Percentiles rank a stretch among this genome's conserved stretches.
phyloP scores from a whole-genome alignment of 2,329 filamentous ascomycete species.

The Harringtonia aguacate region DNA sequence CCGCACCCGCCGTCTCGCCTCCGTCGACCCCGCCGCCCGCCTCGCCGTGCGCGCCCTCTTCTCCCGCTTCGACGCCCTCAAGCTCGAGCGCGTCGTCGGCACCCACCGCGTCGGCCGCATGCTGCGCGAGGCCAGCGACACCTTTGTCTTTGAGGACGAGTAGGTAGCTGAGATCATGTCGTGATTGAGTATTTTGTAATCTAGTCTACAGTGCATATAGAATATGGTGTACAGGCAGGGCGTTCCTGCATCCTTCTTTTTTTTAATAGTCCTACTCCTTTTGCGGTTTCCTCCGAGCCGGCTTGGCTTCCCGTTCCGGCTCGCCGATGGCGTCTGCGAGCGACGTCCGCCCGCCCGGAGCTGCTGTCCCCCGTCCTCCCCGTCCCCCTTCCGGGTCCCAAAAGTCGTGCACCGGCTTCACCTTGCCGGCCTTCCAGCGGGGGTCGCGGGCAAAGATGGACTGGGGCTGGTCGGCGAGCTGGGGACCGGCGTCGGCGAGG shows the following conservation, averaged over 20 bases:
- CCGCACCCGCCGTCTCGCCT: constrained; percentile 45
- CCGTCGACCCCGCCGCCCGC: constrained; percentile 44
- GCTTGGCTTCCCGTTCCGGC: background rate
- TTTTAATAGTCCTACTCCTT: no score
- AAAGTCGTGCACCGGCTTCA: constrained; percentile 10
- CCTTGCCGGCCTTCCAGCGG: background rate
- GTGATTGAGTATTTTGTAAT: no score
- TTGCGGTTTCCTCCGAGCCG: background rate
- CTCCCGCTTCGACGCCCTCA: constrained; percentile 80
- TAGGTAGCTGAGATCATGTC: no score
- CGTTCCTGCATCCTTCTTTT: no score
- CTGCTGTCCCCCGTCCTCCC: background rate
- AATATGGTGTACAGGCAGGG: no score
- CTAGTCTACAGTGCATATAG: background rate
- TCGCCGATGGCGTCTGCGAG: constrained; percentile 6
- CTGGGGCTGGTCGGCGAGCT: constrained; percentile 11
- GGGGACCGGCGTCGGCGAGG: constrained; percentile 16
- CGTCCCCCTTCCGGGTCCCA: constrained; percentile 4
- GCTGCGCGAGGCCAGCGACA: constrained; percentile 75
- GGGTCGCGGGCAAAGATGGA: constrained; percentile 3
- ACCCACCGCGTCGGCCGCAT: constrained; percentile 71
- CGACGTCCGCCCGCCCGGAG: background rate
- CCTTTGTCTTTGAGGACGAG: constrained; percentile 80
- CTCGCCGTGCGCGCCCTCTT: constrained; percentile 59
- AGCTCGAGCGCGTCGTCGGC: constrained; percentile 80